Evolutionary conservation across 345 rosid genomes (phyloP), one percentile per base, ranked within the genome.

Genomic region (Eutrema yunnanense): DNA sequence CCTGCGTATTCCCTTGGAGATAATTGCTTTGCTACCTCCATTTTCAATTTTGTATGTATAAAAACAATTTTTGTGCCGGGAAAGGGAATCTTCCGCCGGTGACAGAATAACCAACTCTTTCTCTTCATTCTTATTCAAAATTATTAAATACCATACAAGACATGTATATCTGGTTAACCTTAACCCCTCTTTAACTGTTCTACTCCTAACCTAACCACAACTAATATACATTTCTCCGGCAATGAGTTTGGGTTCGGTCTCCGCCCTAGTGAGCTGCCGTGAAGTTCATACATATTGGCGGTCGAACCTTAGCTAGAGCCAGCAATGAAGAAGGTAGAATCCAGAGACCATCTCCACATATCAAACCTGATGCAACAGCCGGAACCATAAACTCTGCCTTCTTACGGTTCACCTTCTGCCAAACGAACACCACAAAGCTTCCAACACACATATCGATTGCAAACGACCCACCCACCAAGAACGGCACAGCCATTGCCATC

Each of bases 401-500:
- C 54, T 67, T 81, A 62, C 56, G 52, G 57, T 85, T 79, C 65
- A 89, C 58, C 71, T 80, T 89, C 70, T 82, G 66, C 96, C 96
- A 87, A 30, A 41, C 51, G 16, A 83, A 84, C 49, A 89, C 92
- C 34, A 87, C 69, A 50, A 87, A 44, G 54, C 92, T 87, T 47
- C 92, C 92, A 8, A 89, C 55, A 50, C 96, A 87, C 96, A 93
- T 91, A 33, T 95, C 99, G 7, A 92, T 82, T 0, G 97, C 92
- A 29, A 94, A 94, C 27, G 91, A 87, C 3, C 92, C 96, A 9
- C 99, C 96, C 0, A 95, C 97, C 8, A 92, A 82, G 84, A 95
- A 92, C 13, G 98, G 99, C 33, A 90, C 94, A 0, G 98, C 99
- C 97, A 95, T 95, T 1, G 94, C 99, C 96, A 95, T 95, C 5